Evolutionary conservation across 306 rosid genomes (phyloP), one percentile per base, ranked within the genome.

Genomic region (Lathyrus tuberosus): DNA sequence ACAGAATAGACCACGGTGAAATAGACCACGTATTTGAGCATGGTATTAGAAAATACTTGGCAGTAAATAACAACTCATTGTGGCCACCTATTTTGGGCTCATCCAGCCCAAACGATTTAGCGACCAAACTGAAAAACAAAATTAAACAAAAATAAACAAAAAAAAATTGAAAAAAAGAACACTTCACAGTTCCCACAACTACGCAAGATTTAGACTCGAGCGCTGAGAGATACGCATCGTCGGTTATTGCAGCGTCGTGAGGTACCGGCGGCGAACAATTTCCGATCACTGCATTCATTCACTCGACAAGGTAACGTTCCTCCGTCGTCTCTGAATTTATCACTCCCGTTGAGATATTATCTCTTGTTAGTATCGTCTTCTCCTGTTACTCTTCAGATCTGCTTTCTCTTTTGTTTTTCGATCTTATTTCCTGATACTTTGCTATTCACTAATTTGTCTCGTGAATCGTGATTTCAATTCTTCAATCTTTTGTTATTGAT

Each of bases 241-340:
- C 4, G 4, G 38, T 57, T 4, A 1, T 57, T 26, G 62, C 62
- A 57, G 40, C 38, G 62, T 56, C 62, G 37, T 1, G 17, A 12
- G 37, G 62, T 57, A 57, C 10, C 62, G 40, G 62, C 62, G 62
- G 40, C 62, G 62, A 57, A n/a, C n/a, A 24, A 28, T 6, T 57
- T 57, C 41, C 12, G 63, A 28, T 57, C 4, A 57, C 41, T 1
- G 5, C 41, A 14, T 31, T 26, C 11, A 28, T 14, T 26, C 38
- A 57, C 1, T 57, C 20, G 5, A 57, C 6, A 57, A 57, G 40
- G 63, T 57, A 57, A 0, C 41, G 40, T 28, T 57, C 62, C 0
- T 57, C 38, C 1, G 3, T 54, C 35, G 26, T 54, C 4, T 54
- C 28, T 11, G 41, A 30, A 28, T 28, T 28, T 28, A 26, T 57